Percentiles rank a stretch among this genome's conserved stretches.
phyloP scores from a whole-genome alignment of 495 filamentous ascomycete species.

The Tuber aestivum region DNA sequence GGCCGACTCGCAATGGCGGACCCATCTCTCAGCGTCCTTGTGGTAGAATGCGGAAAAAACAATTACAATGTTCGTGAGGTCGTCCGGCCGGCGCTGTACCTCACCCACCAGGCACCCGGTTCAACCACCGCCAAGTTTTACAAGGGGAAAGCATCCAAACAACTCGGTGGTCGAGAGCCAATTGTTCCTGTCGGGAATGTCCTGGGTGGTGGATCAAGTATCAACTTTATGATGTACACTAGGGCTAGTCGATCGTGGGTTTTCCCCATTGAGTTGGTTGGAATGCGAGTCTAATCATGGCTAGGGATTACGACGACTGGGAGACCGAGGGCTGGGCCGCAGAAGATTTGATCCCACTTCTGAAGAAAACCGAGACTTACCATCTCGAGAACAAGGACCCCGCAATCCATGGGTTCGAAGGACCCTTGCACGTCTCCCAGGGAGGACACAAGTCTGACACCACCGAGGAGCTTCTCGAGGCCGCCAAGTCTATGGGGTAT shows the following conservation, averaged over 20 bases:
- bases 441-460: conserved; percentile 43
- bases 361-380: conserved; percentile 52
- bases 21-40: conserved; percentile 49
- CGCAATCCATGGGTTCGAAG: conserved; percentile 48
- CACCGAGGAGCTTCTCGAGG: conserved; percentile 46
- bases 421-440: conserved; percentile 50
- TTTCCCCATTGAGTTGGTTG: neutral
- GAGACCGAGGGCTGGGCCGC: conserved; percentile 50
- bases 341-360: conserved; percentile 50
- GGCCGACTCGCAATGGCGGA: conserved; percentile 50
- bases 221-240: conserved; percentile 58
- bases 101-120: conserved; percentile 21
- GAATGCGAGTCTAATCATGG: neutral
- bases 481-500: conserved; percentile 47
- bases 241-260: conserved; percentile 42
- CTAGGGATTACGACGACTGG: conserved; percentile 52
- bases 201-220: conserved; percentile 56
- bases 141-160: conserved; percentile 35
- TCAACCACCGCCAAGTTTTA: conserved; percentile 34
- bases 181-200: conserved; percentile 52
- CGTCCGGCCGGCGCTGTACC: conserved; percentile 45
- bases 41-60: conserved; percentile 51
- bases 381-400: conserved; percentile 29
- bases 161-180: conserved; percentile 48
- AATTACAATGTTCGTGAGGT: conserved; percentile 49